phyloP scores from a whole-genome alignment of 352 stramenopile genomes.

The Pelagophyceae sp. region DNA sequence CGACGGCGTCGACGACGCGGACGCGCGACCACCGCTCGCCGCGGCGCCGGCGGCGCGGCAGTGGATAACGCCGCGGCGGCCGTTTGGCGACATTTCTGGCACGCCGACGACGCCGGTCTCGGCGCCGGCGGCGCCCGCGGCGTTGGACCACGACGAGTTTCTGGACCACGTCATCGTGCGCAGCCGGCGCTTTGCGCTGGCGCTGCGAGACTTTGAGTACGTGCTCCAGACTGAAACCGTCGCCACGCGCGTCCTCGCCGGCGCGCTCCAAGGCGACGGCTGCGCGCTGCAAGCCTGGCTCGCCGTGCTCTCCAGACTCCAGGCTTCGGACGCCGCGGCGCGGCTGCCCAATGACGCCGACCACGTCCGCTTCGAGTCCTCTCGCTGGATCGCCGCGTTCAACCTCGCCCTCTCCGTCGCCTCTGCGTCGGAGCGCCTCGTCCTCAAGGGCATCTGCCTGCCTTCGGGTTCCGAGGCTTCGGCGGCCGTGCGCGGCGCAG shows the following conservation, averaged over 20 bases:
- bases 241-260: background rate
- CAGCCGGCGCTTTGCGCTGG: conserved; percentile 79
- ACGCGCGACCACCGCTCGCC: too few species aligned
- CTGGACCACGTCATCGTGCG: conserved; percentile 82
- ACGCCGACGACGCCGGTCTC: too few species aligned
- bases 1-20: background rate
- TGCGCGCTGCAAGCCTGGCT: conserved; percentile 51
- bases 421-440: background rate
- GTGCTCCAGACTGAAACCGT: conserved; percentile 71
- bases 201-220: conserved; percentile 85
- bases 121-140: conserved; percentile 37
- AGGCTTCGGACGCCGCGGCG: conserved; percentile 62
- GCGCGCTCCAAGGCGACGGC: background rate
- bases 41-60: too few species aligned
- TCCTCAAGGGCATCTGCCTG: background rate
- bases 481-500: background rate
- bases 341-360: conserved; percentile 57
- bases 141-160: conserved; percentile 54
- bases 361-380: conserved; percentile 88
- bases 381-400: conserved; percentile 83
- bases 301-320: conserved; percentile 54
- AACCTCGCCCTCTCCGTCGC: conserved; percentile 51
- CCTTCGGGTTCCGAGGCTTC: background rate
- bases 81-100: too few species aligned
- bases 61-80: too few species aligned